A percentile compares a stretch with the other conserved stretches of the same genome.
phyloP scores from a whole-genome alignment of 345 rosid species.

The Physaria fendleri region DNA sequence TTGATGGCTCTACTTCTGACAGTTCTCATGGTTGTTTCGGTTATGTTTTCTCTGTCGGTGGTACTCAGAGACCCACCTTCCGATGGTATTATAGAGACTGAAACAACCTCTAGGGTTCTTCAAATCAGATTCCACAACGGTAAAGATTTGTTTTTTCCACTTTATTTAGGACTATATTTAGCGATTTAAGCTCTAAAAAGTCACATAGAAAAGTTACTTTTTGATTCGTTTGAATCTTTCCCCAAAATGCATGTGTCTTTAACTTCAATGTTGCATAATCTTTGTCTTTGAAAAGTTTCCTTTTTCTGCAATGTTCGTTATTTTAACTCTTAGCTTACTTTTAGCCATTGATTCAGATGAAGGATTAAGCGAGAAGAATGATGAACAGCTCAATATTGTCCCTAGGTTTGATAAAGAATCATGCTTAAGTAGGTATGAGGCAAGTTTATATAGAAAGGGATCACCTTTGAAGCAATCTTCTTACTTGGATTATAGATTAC shows the following conservation, averaged over 20 bases:
- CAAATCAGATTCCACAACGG: conserved; percentile 23
- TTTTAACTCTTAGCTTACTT: neutral
- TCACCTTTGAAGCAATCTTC: conserved; percentile 25
- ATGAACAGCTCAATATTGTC: neutral
- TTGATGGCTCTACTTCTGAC: conserved; percentile 32
- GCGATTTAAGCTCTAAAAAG: neutral
- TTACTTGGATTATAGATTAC: conserved; percentile 21
- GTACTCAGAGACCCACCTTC: conserved; percentile 46
- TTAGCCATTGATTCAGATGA: neutral
- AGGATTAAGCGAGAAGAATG: conserved; percentile 5
- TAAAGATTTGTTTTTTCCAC: neutral
- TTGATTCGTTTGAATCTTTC: neutral
- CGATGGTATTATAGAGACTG: conserved; percentile 22
- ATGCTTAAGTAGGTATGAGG: conserved; percentile 31
- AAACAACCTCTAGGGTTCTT: conserved; percentile 10
- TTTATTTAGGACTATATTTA: neutral
- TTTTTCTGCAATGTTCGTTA: neutral
- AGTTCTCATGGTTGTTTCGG: conserved; percentile 31
- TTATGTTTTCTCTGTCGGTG: conserved; percentile 38
- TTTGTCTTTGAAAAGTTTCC: neutral
- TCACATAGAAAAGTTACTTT: neutral
- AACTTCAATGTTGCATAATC: neutral
- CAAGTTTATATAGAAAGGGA: conserved; percentile 16
- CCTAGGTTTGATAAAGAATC: conserved; percentile 19
- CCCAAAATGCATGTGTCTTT: neutral